Conservation (phyloP, 1,284 basidiomycete species). For the Phellinidium pouzarii region DNA sequence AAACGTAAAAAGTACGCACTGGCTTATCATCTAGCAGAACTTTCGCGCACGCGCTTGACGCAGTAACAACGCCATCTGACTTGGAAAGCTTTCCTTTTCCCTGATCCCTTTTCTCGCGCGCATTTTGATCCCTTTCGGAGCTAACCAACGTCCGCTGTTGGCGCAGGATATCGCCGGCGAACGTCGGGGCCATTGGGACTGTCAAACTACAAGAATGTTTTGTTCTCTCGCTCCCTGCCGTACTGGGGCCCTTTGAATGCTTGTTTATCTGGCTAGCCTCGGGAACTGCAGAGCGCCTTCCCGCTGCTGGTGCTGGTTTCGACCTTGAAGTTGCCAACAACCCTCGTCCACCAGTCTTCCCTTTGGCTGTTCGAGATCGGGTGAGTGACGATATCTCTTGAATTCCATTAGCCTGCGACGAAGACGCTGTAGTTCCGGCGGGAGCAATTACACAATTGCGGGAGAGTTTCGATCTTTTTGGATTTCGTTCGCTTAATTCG, state of each 20-base stretch:
- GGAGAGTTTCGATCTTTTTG: conserved; percentile 3
- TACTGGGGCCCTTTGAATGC: not conserved
- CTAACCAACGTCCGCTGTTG: conserved; percentile 14
- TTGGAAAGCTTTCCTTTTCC: conserved; percentile 4
- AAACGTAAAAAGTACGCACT: conserved; percentile 14
- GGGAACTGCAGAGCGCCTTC: not conserved
- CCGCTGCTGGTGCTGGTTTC: not conserved
- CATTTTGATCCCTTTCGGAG: conserved; percentile 10
- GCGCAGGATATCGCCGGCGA: conserved; percentile 9
- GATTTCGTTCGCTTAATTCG: not conserved
- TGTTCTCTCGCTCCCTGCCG: not conserved
- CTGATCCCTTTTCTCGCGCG: not conserved
- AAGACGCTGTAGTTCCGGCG: conserved; percentile 5
- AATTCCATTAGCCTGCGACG: not conserved
- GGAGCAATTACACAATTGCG: not conserved
- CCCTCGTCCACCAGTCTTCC: not conserved
- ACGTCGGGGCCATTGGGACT: conserved; percentile 10
- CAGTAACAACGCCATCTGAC: conserved; percentile 11
- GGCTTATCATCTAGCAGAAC: conserved; percentile 2
- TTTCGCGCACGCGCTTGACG: not conserved
- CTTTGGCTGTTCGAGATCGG: not conserved
- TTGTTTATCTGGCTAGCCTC: not conserved
- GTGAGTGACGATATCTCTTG: not conserved
- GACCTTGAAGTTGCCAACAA: not conserved
- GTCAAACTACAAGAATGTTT: conserved; percentile 10